Conservation (phyloP, 2,329 filamentous ascomycete genomes). For the Thielaviopsis punctulata region DNA sequence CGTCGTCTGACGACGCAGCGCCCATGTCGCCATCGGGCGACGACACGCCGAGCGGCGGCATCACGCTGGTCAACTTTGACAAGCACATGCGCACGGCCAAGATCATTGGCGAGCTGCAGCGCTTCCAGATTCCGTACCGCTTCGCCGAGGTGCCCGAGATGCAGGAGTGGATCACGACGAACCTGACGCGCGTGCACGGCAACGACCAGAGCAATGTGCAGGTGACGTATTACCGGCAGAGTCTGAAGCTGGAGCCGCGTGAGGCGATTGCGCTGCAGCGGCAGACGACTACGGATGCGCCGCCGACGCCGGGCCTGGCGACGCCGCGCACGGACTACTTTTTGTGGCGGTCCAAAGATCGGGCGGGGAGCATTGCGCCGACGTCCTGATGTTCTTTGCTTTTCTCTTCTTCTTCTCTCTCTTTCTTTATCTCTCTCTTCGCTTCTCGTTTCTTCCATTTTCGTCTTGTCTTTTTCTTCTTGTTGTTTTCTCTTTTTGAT, state of each 20-base stretch:
- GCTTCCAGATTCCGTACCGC: constrained; percentile 87
- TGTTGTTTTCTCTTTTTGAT: not conserved
- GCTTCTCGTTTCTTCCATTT: not conserved
- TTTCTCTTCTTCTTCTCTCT: not conserved
- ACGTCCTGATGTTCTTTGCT: not conserved
- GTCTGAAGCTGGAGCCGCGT: constrained; percentile 64
- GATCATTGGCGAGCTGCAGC: constrained; percentile 87
- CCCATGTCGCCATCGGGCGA: constrained; percentile 27
- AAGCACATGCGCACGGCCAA: constrained; percentile 89
- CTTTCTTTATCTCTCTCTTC: not conserved
- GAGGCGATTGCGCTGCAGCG: constrained; percentile 27
- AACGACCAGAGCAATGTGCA: constrained; percentile 38
- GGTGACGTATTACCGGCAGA: constrained; percentile 59
- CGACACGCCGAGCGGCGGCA: constrained; percentile 43
- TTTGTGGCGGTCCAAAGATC: constrained; percentile 34
- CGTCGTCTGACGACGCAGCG: constrained; percentile 44
- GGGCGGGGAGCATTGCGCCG: constrained; percentile 15
- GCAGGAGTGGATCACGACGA: constrained; percentile 78
- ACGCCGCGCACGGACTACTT: constrained; percentile 24
- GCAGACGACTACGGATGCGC: constrained; percentile 15
- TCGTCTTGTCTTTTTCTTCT: not conserved
- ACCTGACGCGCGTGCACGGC: constrained; percentile 60
- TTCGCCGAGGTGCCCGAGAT: constrained; percentile 71
- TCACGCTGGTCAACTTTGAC: constrained; percentile 90
- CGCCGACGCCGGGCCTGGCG: constrained; percentile 17